Evolutionary conservation across 2,329 filamentous ascomycete genomes (phyloP).

Genomic region (Torrubiella hemipterigena): DNA sequence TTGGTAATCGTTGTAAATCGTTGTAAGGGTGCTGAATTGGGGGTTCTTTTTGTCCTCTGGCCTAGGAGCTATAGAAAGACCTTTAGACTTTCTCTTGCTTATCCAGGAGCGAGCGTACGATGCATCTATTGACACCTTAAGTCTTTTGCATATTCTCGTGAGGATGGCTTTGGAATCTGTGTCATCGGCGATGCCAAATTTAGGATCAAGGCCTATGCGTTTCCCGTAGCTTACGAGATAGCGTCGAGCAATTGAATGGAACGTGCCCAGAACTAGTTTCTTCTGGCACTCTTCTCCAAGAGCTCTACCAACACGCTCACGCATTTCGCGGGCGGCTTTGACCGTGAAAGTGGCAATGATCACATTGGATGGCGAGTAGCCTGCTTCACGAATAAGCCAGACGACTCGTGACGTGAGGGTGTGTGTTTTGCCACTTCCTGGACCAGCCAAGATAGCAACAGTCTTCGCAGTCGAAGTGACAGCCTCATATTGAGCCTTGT

Average conservation of each 20-base stretch:
- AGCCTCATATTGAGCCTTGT: conserved; percentile 41
- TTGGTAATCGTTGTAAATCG: conserved; percentile 66
- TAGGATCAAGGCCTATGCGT: conserved; percentile 66
- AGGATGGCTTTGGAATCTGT: conserved; percentile 70
- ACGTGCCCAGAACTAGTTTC: conserved; percentile 78
- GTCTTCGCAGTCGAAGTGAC: conserved; percentile 40
- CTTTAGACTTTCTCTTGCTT: conserved; percentile 51
- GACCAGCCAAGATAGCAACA: conserved; percentile 56
- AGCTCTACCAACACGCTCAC: conserved; percentile 68
- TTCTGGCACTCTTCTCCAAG: conserved; percentile 67
- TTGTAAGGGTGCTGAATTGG: conserved; percentile 49
- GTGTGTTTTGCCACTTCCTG: conserved; percentile 80
- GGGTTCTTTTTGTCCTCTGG: conserved; percentile 19
- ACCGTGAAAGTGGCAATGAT: conserved; percentile 96
- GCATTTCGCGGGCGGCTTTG: conserved; percentile 91
- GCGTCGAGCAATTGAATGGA: conserved; percentile 81
- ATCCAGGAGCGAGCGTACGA: conserved; percentile 64
- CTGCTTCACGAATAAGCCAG: conserved; percentile 64
- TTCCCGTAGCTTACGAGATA: conserved; percentile 79
- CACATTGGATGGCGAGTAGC: conserved; percentile 71
- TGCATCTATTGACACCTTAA: conserved; percentile 56
- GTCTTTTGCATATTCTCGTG: conserved; percentile 69
- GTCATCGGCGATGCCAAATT: conserved; percentile 85
- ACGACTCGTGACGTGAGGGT: conserved; percentile 87
- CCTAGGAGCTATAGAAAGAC: conserved; percentile 30